Conservation (phyloP, 73 alveolate species). For the Tetrahymena elliotti region DNA sequence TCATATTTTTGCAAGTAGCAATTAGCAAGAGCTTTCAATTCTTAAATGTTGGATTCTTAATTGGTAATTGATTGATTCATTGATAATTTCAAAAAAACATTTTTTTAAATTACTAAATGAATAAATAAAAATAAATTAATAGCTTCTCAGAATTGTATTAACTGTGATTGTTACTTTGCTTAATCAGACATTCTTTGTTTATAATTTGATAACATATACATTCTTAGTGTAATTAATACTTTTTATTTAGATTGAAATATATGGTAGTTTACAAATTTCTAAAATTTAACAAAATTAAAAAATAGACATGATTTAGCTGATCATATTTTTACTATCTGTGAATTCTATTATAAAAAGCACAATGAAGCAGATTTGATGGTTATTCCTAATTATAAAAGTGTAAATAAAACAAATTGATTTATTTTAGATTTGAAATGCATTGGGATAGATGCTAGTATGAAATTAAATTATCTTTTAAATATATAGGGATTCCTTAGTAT, state of each 20-base stretch:
- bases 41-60: background rate
- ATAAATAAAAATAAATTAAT: background rate
- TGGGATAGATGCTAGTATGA: too few relatives aligned
- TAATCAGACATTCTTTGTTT: background rate
- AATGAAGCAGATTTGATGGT: background rate
- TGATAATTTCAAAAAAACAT: background rate
- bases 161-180: background rate
- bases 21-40: background rate
- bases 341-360: background rate
- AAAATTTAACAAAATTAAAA: background rate
- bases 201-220: background rate
- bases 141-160: background rate
- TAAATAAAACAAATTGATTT: background rate
- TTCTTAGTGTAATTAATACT: background rate
- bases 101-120: too few relatives aligned
- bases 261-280: background rate
- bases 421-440: too few relatives aligned
- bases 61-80: background rate
- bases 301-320: background rate
- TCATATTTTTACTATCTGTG: background rate
- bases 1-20: background rate
- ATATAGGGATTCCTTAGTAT: background rate
- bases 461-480: background rate
- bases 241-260: background rate
- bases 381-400: background rate